These are phyloP conservation scores for Talaromyces wortmannii DNA, from an alignment of 495 filamentous ascomycete species.

Conservation along the genomic window DNA sequence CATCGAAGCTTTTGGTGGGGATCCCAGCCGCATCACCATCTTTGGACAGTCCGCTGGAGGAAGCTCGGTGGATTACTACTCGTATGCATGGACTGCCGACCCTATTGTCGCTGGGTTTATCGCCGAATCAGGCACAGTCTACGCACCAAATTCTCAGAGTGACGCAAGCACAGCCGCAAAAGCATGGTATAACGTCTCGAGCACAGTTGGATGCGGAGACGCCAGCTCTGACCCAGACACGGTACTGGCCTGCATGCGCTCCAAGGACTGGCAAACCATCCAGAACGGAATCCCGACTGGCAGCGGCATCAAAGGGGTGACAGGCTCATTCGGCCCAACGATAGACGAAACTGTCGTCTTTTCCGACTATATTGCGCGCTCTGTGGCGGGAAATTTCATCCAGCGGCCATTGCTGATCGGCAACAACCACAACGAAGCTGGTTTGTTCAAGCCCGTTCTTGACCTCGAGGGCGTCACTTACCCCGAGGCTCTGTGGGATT, in stretches of 20 bases:
- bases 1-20: constrained; percentile 46
- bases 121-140: not conserved
- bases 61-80: constrained; percentile 20
- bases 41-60: constrained; percentile 47
- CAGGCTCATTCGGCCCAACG: not conserved
- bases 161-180: not conserved
- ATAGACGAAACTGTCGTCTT: not conserved
- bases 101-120: not conserved
- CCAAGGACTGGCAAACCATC: not conserved
- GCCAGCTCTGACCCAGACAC: not conserved
- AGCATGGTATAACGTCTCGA: not conserved
- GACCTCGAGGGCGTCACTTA: not conserved
- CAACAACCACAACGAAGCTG: not conserved
- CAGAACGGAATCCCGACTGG: not conserved
- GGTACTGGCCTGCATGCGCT: not conserved
- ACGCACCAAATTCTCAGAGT: not conserved
- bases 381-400: not conserved
- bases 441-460: not conserved
- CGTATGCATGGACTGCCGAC: not conserved
- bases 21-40: constrained; percentile 45
- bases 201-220: not conserved
- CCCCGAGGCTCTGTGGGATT: not conserved
- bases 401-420: not conserved
- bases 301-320: not conserved
- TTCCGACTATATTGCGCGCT: not conserved